Evolutionary conservation across 1,139 yeast species (phyloP), one percentile per base, ranked within the genome.

Genomic region (Diutina sp.): DNA sequence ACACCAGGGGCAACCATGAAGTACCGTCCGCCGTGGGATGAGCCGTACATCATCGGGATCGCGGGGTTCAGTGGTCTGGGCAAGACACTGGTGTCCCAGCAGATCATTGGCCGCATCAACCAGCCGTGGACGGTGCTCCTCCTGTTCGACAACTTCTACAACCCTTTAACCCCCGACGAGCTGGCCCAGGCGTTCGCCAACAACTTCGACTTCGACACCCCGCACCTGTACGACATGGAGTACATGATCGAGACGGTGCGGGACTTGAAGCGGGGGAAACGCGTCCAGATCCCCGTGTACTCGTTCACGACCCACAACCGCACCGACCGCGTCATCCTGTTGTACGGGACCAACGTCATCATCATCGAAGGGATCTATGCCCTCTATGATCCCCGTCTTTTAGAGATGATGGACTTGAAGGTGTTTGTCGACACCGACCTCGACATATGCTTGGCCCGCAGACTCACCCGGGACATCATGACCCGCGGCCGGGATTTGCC

Each of bases 41-140:
- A 90, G 59, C 98, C 98, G 0, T 93, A 90, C 66, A 84, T 93
- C 56, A 91, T 93, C 60, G 99, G 97, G 6, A 82, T 93, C 21
- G 97, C 97, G 0, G 99, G 99, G 1, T 84, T 87, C 57, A 87
- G 96, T 28, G 99, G 98, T 1, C 87, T 96, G 0, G 99, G 99
- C 2, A 93, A 93, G 67, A 93, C 99, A 0, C 87, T 96, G 38
- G 88, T 93, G 30, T 95, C 98, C 0, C 85, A 90, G 55, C 80
- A 83, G 61, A 86, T 93, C 62, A 89, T 91, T 58, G 82, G 85
- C 58, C 83, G 84, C 60, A 79, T 91, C 62, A 80, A 90, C 70
- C 90, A 90, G 58, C 98, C 99, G 0, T 91, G 98, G 97, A 90
- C 98, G 0, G 91, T 93, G n/a, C 74, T 93, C 58, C 69, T 93